Conservation (phyloP, 345 rosid species). For the Pseudoturritis turrita region DNA sequence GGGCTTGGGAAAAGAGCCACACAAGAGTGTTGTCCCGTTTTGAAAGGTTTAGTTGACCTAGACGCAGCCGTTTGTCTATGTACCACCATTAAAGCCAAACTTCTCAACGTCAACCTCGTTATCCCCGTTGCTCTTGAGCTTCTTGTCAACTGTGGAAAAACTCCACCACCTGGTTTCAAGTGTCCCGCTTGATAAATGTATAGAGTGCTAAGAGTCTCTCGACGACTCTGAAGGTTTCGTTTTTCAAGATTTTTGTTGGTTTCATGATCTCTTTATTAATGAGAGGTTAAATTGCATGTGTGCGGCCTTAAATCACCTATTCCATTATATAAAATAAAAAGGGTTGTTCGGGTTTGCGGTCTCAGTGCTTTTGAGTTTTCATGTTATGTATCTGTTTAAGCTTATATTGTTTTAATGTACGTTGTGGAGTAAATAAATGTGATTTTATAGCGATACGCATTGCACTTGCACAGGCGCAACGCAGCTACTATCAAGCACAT, state of each 20-base stretch:
- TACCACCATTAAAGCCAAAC: conserved; percentile 67
- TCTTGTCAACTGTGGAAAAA: conserved; percentile 72
- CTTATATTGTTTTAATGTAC: background rate
- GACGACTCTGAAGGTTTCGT: background rate
- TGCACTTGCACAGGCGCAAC: no score
- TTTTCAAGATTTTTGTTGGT: background rate
- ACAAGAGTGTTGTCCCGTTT: conserved; percentile 67
- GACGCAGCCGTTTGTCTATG: conserved; percentile 87
- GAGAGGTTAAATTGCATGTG: background rate
- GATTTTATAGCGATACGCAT: background rate
- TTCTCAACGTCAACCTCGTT: conserved; percentile 53
- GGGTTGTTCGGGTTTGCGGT: background rate
- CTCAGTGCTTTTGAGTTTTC: background rate
- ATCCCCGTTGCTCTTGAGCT: conserved; percentile 73
- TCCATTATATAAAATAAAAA: background rate
- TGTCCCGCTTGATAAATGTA: conserved; percentile 31
- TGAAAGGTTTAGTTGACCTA: conserved; percentile 56
- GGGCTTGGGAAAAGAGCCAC: conserved; percentile 66
- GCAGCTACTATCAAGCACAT: no score
- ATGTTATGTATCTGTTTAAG: background rate
- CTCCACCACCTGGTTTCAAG: conserved; percentile 59
- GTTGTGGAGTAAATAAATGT: background rate
- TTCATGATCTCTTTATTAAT: background rate
- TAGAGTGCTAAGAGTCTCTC: conserved; percentile 1
- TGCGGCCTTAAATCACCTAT: background rate